Percentiles rank a stretch among this genome's conserved stretches.
These are phyloP conservation scores for Skeletonema menzelii DNA, from an alignment of 108 stramenopile species.

Conservation along the genomic window DNA sequence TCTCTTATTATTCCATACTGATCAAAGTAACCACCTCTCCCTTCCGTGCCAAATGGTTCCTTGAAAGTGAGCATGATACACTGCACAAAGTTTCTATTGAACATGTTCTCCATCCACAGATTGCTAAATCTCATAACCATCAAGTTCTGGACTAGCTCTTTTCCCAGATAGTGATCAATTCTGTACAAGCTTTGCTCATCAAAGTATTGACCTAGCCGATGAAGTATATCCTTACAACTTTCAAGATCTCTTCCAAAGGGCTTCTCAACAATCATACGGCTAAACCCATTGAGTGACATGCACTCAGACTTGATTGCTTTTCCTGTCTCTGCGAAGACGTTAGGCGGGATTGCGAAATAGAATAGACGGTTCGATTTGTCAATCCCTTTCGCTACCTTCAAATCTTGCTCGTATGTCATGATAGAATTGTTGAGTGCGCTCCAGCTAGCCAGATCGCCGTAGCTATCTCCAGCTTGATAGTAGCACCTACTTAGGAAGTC, in stretches of 20 bases:
- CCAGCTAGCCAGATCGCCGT: conserved; percentile 86
- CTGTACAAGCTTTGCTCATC: conserved; percentile 91
- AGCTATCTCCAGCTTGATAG: conserved; percentile 79
- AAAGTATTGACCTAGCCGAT: conserved; percentile 60
- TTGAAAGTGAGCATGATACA: conserved; percentile 85
- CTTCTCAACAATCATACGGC: conserved; percentile 95
- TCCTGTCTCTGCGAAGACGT: conserved; percentile 90
- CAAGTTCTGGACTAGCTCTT: conserved; percentile 98
- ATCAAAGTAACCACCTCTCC: conserved; percentile 97
- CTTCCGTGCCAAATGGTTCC: conserved; percentile 88
- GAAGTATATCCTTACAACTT: conserved; percentile 61
- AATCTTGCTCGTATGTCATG: conserved; percentile 12
- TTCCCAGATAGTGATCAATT: conserved; percentile 99
- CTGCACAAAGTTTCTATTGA: conserved; percentile 73
- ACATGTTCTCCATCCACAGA: conserved; percentile 89
- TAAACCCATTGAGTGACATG: conserved; percentile 84
- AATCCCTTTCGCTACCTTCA: conserved; percentile 10
- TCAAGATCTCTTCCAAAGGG: conserved; percentile 96
- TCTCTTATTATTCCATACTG: conserved; percentile 95
- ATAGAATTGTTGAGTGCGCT: conserved; percentile 50
- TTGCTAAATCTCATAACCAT: conserved; percentile 92
- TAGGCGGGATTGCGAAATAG: conserved; percentile 98
- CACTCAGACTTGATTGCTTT: conserved; percentile 70
- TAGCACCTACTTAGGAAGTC: conserved; percentile 71
- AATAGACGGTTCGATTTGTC: conserved; percentile 74